Evolutionary conservation across 2,329 filamentous ascomycete genomes (phyloP).

Genomic region (Cyphellophora attinorum): DNA sequence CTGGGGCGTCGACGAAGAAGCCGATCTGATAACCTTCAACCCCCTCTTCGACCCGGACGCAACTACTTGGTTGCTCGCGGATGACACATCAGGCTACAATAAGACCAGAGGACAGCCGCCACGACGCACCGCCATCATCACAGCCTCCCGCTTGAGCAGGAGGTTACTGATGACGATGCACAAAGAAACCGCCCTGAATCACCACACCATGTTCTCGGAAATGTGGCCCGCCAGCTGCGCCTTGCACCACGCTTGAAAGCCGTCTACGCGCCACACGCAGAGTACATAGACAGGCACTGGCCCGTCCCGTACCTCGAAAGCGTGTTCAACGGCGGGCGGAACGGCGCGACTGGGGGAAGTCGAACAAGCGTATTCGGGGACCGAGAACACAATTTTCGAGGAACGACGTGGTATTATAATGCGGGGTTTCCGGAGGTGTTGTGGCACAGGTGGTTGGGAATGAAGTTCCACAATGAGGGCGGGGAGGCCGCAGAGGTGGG

Average conservation of each 20-base stretch:
- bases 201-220: constrained; percentile 86
- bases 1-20: constrained; percentile 86
- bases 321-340: constrained; percentile 69
- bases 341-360: constrained; percentile 65
- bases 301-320: constrained; percentile 66
- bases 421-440: constrained; percentile 71
- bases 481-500: constrained; percentile 66
- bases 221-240: constrained; percentile 91
- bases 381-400: constrained; percentile 78
- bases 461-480: constrained; percentile 67
- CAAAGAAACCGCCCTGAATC: constrained; percentile 71
- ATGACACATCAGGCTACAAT: constrained; percentile 81
- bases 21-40: constrained; percentile 84
- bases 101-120: constrained; percentile 50
- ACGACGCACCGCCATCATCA: constrained; percentile 80
- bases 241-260: constrained; percentile 87
- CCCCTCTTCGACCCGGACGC: constrained; percentile 84
- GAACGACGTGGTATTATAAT: constrained; percentile 88
- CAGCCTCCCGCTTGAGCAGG: constrained; percentile 72
- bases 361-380: constrained; percentile 68
- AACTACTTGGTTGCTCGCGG: constrained; percentile 72
- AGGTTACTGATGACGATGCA: constrained; percentile 81
- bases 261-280: constrained; percentile 79
- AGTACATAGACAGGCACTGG: constrained; percentile 83
- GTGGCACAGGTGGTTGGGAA: constrained; percentile 78